Evolutionary conservation across 139 green algal genomes (phyloP).

Genomic region (Chlamydomonas incerta): DNA sequence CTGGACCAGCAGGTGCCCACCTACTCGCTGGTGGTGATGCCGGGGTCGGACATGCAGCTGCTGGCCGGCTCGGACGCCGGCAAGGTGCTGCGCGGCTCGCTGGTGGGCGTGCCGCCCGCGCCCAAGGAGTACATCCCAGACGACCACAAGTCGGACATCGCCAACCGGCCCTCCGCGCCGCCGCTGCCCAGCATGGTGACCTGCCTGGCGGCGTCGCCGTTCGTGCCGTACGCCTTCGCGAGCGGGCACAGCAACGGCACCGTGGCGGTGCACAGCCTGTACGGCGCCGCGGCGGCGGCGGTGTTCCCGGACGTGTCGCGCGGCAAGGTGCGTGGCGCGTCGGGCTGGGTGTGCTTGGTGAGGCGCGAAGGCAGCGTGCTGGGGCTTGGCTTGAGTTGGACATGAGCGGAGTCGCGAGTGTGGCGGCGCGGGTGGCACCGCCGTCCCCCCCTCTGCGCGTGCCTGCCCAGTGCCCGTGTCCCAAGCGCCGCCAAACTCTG

Average conservation of each 20-base stretch:
- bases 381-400: too few species aligned
- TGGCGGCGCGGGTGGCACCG: too few species aligned
- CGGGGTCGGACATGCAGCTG: slow-evolving; percentile 47
- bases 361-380: too few species aligned
- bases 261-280: slow-evolving; percentile 51
- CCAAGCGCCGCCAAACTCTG: too few species aligned
- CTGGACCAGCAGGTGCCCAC: slow-evolving; percentile 27
- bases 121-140: slow-evolving; percentile 59
- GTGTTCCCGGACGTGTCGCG: slow-evolving; percentile 39
- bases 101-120: slow-evolving; percentile 47
- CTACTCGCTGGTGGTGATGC: slow-evolving; percentile 23
- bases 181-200: slow-evolving; percentile 32
- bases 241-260: slow-evolving; percentile 49
- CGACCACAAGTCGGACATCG: slow-evolving; percentile 35
- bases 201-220: slow-evolving; percentile 43
- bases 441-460: too few species aligned
- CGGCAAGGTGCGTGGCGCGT: background rate
- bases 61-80: slow-evolving; percentile 49
- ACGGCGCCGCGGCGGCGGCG: slow-evolving; percentile 14
- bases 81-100: slow-evolving; percentile 54
- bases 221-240: slow-evolving; percentile 39
- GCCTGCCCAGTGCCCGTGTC: too few species aligned
- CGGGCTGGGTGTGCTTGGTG: too few species aligned
- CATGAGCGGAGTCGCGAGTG: too few species aligned
- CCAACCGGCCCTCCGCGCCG: background rate